These are phyloP conservation scores for Trichomonas tenax DNA, from an alignment of 208 protist species.

Conservation along the genomic window DNA sequence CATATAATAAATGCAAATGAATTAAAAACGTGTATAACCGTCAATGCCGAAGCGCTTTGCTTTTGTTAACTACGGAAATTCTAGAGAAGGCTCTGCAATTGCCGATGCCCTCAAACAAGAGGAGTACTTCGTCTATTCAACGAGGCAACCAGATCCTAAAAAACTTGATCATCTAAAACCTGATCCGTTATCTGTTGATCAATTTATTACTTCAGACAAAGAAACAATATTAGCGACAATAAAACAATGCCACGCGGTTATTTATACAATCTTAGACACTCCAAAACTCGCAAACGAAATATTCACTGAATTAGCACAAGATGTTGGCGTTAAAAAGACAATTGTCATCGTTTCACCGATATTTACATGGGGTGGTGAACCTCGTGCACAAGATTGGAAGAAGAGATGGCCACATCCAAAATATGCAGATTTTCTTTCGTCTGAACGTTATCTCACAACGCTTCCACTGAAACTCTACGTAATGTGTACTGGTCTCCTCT, in stretches of 20 bases:
- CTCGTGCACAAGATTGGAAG: neutral
- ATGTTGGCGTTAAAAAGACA: neutral
- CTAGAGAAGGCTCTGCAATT: neutral
- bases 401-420: neutral
- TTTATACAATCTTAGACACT: conserved; percentile 6
- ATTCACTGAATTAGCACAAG: neutral
- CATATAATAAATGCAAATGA: neutral
- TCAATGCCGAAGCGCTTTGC: neutral
- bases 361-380: neutral
- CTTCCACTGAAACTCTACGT: neutral
- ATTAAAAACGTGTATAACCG: neutral
- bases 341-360: neutral
- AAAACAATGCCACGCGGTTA: neutral
- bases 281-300: neutral
- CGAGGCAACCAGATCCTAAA: neutral
- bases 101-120: conserved; percentile 18
- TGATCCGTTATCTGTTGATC: conserved; percentile 1
- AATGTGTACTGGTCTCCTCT: neutral
- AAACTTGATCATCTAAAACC: conserved; percentile 9
- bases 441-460: neutral
- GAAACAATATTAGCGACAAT: neutral
- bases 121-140: neutral
- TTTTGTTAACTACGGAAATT: conserved; percentile 7
- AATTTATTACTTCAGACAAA: neutral
- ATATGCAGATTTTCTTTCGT: neutral